phyloP scores from a whole-genome alignment of 2,329 filamentous ascomycete genomes.

The Verticillium nonalfalfae region DNA sequence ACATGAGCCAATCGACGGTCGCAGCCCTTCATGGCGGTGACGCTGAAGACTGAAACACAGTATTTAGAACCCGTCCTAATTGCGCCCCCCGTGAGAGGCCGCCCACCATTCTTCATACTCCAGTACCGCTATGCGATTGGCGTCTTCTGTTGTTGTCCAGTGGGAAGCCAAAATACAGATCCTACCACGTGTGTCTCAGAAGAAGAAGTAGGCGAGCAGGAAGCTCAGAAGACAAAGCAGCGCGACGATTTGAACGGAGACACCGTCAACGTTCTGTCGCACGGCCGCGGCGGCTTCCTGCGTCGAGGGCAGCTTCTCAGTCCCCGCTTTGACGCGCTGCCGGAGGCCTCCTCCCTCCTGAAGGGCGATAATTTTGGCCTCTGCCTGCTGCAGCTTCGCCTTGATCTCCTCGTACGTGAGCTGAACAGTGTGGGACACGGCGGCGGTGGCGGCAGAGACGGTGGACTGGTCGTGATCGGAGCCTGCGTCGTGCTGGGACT shows the following conservation, averaged over 20 bases:
- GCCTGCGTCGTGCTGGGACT: conserved; percentile 21
- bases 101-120: not conserved
- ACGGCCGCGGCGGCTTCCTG: conserved; percentile 45
- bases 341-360: conserved; percentile 67
- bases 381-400: conserved; percentile 67
- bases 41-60: not conserved
- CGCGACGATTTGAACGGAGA: conserved; percentile 81
- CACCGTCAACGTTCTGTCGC: conserved; percentile 60
- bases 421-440: conserved; percentile 37
- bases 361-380: conserved; percentile 64
- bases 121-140: not conserved
- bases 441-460: conserved; percentile 35
- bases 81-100: not conserved
- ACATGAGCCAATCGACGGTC: not conserved
- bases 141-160: not conserved
- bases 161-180: not conserved
- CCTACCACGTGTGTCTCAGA: conserved; percentile 46
- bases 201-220: conserved; percentile 92
- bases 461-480: conserved; percentile 21
- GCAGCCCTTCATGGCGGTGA: not conserved
- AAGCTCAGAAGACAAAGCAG: conserved; percentile 84
- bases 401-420: conserved; percentile 55
- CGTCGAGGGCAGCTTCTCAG: conserved; percentile 41
- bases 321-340: conserved; percentile 58
- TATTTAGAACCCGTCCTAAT: not conserved